phyloP scores from a whole-genome alignment of 371 early-diverging fungal genomes.

The Apophysomyces elegans region DNA sequence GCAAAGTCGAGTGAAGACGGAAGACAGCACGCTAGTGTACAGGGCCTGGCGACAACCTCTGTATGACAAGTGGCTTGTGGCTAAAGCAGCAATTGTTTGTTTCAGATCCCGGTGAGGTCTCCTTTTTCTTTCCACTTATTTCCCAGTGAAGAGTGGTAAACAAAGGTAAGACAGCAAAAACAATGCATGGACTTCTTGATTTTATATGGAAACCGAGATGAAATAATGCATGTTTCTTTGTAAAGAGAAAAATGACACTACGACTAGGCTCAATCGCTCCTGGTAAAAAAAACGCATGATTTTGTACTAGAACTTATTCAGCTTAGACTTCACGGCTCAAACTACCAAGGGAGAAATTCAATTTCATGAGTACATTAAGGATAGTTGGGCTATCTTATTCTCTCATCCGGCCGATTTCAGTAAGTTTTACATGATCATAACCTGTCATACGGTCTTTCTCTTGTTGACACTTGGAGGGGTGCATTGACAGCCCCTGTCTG shows the following conservation, averaged over 20 bases:
- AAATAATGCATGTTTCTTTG: conserved; percentile 3
- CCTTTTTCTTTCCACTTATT: conserved; percentile 4
- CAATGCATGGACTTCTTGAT: background rate
- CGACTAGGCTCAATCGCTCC: conserved; percentile 66
- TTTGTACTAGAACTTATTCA: conserved; percentile 16
- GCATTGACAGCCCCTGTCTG: conserved; percentile 77
- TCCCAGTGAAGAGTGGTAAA: too few relatives aligned
- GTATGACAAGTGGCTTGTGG: too few relatives aligned
- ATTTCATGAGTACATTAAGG: conserved; percentile 85
- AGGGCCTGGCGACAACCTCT: too few relatives aligned
- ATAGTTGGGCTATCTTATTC: conserved; percentile 89
- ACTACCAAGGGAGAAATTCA: conserved; percentile 85
- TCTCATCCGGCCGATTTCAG: conserved; percentile 95
- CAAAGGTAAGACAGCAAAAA: background rate
- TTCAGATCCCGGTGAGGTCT: background rate
- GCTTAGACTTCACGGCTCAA: conserved; percentile 73
- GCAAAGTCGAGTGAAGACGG: too few relatives aligned
- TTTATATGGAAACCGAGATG: background rate
- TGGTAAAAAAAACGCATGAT: conserved; percentile 22
- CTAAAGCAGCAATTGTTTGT: too few relatives aligned
- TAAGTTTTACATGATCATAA: conserved; percentile 29
- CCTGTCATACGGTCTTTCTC: background rate
- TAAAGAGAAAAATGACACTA: conserved; percentile 45
- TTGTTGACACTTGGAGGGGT: background rate
- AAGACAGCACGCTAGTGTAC: too few relatives aligned